phyloP scores from a whole-genome alignment of 495 filamentous ascomycete species.

The Neurospora sp. region DNA sequence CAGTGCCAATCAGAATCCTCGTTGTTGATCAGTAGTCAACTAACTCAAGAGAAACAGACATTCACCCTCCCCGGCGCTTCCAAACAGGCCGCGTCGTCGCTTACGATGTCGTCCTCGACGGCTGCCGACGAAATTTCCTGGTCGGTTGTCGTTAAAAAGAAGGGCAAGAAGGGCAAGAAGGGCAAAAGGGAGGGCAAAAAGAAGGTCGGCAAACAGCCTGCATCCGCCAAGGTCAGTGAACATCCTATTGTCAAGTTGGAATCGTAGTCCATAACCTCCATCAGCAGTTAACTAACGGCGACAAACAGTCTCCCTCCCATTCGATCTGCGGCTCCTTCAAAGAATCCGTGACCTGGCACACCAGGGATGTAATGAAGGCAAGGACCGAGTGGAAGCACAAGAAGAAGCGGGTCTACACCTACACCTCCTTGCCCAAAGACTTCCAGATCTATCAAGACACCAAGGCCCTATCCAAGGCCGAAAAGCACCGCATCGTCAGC shows the following conservation, averaged over 20 bases:
- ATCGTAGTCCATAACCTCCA: not conserved
- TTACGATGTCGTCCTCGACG: not conserved
- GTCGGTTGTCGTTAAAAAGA: not conserved
- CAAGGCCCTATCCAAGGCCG: not conserved
- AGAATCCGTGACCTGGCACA: not conserved
- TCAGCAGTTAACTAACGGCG: not conserved
- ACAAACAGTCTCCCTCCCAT: not conserved
- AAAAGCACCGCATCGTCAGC: not conserved
- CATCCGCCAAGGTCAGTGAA: not conserved
- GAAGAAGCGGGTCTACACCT: not conserved
- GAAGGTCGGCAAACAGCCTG: not conserved
- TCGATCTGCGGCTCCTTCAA: too few species aligned
- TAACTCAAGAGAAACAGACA: not conserved
- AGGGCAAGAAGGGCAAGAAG: not conserved
- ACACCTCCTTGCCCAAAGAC: too few species aligned
- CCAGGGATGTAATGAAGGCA: not conserved
- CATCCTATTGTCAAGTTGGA: not conserved
- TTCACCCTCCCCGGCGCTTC: not conserved
- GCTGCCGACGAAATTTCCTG: not conserved
- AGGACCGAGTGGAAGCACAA: not conserved
- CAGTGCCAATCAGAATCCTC: not conserved
- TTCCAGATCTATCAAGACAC: not conserved
- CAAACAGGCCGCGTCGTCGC: not conserved
- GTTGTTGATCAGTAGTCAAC: not conserved
- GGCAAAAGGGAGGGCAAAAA: not conserved